Base-by-base conservation (phyloP, 2,329 filamentous ascomycete species). In the Colletotrichum gigasporum region DNA sequence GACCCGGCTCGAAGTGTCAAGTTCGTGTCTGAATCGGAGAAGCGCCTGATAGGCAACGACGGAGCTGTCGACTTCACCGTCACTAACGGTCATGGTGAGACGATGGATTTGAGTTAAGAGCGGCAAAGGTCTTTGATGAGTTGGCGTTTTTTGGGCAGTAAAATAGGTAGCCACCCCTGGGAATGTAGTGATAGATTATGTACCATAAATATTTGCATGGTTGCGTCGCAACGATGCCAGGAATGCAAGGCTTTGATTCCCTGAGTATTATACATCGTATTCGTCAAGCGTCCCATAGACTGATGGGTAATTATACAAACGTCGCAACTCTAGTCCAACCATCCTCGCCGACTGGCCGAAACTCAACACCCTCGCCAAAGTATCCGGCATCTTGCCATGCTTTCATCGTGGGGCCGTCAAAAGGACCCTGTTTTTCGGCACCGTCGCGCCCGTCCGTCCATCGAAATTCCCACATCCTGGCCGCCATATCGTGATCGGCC, bases 331-430 rank as follows among this genome's bases (percentile, higher is more conserved):
- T 77, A 61, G 72, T 83, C 89, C 89, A 91, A 20, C 77, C 81
- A 22, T 85, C 83, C 45, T 84, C 82, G 10, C 85, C 87, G 6
- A 80, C 85, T 65, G 78, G 82, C 68, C 89, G 85, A 71, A 95
- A 94, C 74, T 94, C 95, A 22, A 97, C 93, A 0, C 92, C 93
- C 68, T 96, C 91, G 11, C 90, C 91, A 78, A 99, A 99, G 75
- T 98, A 98, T 3, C 96, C 96, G 22, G 93, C 93, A 67, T 92
- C 89, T 69, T 91, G 89, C 96, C 96, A 99, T 2, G 92, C 91
- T 71, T 89, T 87, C 96, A 99, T 98, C 35, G 91, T 95, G 5
- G 84, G 76, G 7, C 85, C 87, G 73, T 97, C 93, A 75, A 94
- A 99, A 0, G 96, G 95, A 0, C 96, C 96, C 76, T 99, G 93